Evolutionary conservation across 2,329 filamentous ascomycete species (phyloP), one percentile per base, ranked within the genome.

Genomic region (Nigrospora osmanthi): DNA sequence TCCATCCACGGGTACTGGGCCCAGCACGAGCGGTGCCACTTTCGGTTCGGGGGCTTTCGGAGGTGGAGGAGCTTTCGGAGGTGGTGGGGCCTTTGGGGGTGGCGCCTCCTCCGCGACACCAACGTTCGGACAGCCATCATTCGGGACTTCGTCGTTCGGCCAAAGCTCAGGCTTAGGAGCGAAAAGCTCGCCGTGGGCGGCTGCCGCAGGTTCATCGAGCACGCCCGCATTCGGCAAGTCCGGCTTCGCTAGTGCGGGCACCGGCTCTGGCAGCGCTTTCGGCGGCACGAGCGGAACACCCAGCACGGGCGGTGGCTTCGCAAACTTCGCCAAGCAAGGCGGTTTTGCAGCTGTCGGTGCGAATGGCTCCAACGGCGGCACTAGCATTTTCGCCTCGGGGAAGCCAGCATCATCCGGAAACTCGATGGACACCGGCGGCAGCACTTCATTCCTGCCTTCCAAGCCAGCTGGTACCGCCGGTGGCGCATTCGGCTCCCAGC

Each of bases 171-270:
- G 67, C 12, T 54, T 73, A 28, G 74, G 74, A 2, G 52, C 66
- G 38, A 73, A 71, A 49, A 52, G 66, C 3, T 81, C 79, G 6
- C 76, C 75, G 11, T 83, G 79, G 79, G 69, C 67, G 4, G 55
- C 68, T 16, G 64, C 54, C 16, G 60, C 66, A 4, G 49, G 65
- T 6, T 53, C 63, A 35, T 51, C 61, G 31, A 54, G 58, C 15
- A 50, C 63, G 4, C 66, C 75, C 15, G 64, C 73, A 2, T 82
- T 83, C 59, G 78, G 78, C 2, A 76, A 81, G 55, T 60, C 72
- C 9, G 68, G 71, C 13, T 76, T 78, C 45, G 57, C 71, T 7
- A 65, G 61, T 43, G 40, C 57, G 6, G 52, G 56, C 35, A 49
- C 38, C 11, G 40, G 43, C 14, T 11, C 51, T 3, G 55, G 59